Base-by-base conservation (phyloP, 805 yeast genomes). In the Starmerella scarabaei region DNA sequence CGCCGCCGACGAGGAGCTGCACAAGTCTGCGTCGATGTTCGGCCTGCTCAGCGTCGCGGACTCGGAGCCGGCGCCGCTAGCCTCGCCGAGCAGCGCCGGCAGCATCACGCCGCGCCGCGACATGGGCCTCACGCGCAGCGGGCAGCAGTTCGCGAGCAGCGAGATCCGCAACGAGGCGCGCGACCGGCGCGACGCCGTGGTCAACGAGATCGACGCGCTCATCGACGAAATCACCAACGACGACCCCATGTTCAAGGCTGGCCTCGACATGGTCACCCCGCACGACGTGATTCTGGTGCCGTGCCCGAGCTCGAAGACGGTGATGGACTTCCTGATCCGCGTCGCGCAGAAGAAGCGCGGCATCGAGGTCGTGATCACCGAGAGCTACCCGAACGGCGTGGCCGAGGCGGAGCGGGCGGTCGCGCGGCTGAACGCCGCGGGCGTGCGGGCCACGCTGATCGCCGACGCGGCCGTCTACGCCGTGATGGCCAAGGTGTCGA, bases 401-500 rank as follows among this genome's bases (percentile, higher is more conserved):
- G 66, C 66, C 19, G 66, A 66, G 18, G 83, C 96, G 1, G 93
- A 83, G 53, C 65, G 64, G 43, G 83, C 88, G 56, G 94, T 91
- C 18, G 73, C 75, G 52, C 73, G 71, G 41, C 69, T 91, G 47
- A 79, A 93, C 1, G 79, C 75, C 41, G 84, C 88, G 41, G 82
- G 86, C 38, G 83, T 91, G 34, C 93, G 85, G 47, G 78, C 95
- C 1, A 80, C 86, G 2, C 72, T 91, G 40, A 80, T 91, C 27
- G 96, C 98, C 1, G 99, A 91, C 57, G 72, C 93, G 4, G 80
- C 93, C 20, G 85, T 80, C 0, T 84, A 79, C 60, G 96, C 98
- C 0, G 84, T 91, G 35, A 91, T 91, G 97, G 81, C 95, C 29
- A 69, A 95, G 49, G 97, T 91, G 4, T 95, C 96, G 33, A 93